A percentile compares a stretch with the other conserved stretches of the same genome.
Conservation (phyloP, 495 filamentous ascomycete genomes). For the Sphaerosporella brunnea region DNA sequence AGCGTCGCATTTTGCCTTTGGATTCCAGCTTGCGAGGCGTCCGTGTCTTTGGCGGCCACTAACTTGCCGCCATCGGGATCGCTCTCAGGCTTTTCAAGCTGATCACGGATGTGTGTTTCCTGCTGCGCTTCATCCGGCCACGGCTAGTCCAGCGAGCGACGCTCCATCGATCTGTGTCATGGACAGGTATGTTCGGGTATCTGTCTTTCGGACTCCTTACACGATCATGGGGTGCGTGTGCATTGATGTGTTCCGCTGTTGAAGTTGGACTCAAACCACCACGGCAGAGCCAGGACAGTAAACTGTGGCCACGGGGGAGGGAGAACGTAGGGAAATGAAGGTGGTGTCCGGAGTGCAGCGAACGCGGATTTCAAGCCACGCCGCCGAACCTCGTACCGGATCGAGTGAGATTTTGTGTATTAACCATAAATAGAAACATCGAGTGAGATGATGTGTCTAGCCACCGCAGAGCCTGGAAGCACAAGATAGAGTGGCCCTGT, state of each 20-base stretch:
- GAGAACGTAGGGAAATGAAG: too few species aligned
- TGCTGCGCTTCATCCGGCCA: neutral
- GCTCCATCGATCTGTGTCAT: neutral
- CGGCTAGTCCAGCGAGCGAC: neutral
- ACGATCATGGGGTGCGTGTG: neutral
- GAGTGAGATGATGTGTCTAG: too few species aligned
- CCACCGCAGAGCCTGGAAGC: too few species aligned
- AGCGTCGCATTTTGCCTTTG: conserved; percentile 6
- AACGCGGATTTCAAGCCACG: too few species aligned
- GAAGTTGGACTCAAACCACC: neutral
- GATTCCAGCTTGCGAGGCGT: neutral
- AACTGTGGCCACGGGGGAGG: too few species aligned
- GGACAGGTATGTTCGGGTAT: neutral
- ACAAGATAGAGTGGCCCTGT: too few species aligned
- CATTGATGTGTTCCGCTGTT: neutral
- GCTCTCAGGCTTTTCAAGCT: neutral
- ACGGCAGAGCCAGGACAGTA: too few species aligned
- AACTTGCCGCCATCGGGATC: neutral
- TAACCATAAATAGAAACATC: too few species aligned
- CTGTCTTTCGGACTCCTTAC: neutral
- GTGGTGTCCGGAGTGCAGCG: too few species aligned
- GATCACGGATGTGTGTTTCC: conserved; percentile 2
- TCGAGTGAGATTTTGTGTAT: too few species aligned
- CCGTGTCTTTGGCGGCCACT: conserved; percentile 3
- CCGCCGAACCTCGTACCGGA: too few species aligned